Percentiles rank a stretch among this genome's conserved stretches.
Conservation (phyloP, 805 yeast species). For the Myxozyma monticola region DNA sequence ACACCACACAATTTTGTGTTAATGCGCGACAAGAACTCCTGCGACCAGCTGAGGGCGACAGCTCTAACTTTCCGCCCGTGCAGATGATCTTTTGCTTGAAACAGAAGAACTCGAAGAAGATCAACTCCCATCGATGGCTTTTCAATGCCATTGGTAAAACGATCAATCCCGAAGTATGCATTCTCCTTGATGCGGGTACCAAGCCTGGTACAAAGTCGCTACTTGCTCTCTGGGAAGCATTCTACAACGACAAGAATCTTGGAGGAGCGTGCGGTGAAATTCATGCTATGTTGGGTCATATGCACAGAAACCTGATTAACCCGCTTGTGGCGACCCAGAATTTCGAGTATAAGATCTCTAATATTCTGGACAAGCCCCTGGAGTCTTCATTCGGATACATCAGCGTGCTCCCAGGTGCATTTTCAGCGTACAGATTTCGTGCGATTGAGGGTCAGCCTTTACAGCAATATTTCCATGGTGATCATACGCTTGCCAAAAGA, state of each 20-base stretch:
- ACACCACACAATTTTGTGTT: slow-evolving; percentile 55
- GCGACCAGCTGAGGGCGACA: slow-evolving; percentile 53
- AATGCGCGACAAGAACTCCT: slow-evolving; percentile 48
- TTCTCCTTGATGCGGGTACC: slow-evolving; percentile 91
- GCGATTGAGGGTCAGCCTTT: slow-evolving; percentile 66
- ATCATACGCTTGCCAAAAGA: slow-evolving; percentile 49
- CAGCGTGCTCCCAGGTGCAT: slow-evolving; percentile 68
- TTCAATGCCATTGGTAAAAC: slow-evolving; percentile 87
- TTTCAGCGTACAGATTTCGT: slow-evolving; percentile 60
- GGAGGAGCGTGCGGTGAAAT: slow-evolving; percentile 99
- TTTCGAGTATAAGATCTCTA: slow-evolving; percentile 51
- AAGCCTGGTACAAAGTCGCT: slow-evolving; percentile 82
- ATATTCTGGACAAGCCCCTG: slow-evolving; percentile 65
- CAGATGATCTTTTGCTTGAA: slow-evolving; percentile 88
- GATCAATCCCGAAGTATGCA: slow-evolving; percentile 77
- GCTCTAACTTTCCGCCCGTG: slow-evolving; percentile 66
- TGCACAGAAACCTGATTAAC: slow-evolving; percentile 57
- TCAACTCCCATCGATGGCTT: slow-evolving; percentile 96
- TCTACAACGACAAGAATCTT: slow-evolving; percentile 69
- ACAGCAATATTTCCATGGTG: slow-evolving; percentile 68
- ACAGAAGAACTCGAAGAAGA: slow-evolving; percentile 84
- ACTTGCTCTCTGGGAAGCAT: slow-evolving; percentile 86
- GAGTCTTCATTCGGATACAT: slow-evolving; percentile 66
- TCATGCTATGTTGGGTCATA: slow-evolving; percentile 74
- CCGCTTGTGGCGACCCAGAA: slow-evolving; percentile 90